Evolutionary conservation across 2,329 filamentous ascomycete species (phyloP).

Genomic region (Fusarium solani-melongenae): DNA sequence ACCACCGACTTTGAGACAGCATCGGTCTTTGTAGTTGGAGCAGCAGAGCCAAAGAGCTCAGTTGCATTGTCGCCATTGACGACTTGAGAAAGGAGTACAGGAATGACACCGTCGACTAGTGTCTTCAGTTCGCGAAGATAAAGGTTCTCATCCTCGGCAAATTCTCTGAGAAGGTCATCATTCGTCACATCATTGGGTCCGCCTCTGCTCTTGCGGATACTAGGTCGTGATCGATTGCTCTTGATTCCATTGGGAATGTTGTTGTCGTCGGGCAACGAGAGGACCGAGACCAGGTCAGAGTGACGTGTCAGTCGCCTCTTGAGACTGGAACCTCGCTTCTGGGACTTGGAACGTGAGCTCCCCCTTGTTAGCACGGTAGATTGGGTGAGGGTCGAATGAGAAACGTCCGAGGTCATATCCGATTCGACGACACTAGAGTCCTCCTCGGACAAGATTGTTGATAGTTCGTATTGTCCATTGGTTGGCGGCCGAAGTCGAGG

Average conservation of each 20-base stretch:
- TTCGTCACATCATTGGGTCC: constrained; percentile 75
- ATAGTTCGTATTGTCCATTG: constrained; percentile 65
- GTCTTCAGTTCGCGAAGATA: constrained; percentile 94
- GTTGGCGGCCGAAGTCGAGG: constrained; percentile 61
- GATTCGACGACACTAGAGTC: constrained; percentile 58
- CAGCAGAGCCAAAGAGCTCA: constrained; percentile 73
- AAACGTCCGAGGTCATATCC: constrained; percentile 63
- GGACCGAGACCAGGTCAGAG: constrained; percentile 91
- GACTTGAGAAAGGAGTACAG: constrained; percentile 87
- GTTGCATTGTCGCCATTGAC: constrained; percentile 75
- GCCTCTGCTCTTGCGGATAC: constrained; percentile 79
- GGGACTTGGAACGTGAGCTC: constrained; percentile 52
- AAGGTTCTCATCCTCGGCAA: constrained; percentile 84
- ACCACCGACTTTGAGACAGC: constrained; percentile 86
- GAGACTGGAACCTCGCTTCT: constrained; percentile 63
- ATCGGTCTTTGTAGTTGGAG: constrained; percentile 63
- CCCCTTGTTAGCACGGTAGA: constrained; percentile 61
- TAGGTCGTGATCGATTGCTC: constrained; percentile 81
- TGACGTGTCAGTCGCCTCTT: constrained; percentile 88
- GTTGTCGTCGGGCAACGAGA: constrained; percentile 76
- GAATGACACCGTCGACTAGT: constrained; percentile 93
- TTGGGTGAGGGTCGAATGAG: constrained; percentile 67
- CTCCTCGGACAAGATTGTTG: constrained; percentile 67
- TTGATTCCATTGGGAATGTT: constrained; percentile 68
- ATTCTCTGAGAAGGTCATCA: constrained; percentile 80